A percentile compares a stretch with the other conserved stretches of the same genome.
phyloP scores from a whole-genome alignment of 2,329 filamentous ascomycete genomes.

The Aspergillus alliaceus region DNA sequence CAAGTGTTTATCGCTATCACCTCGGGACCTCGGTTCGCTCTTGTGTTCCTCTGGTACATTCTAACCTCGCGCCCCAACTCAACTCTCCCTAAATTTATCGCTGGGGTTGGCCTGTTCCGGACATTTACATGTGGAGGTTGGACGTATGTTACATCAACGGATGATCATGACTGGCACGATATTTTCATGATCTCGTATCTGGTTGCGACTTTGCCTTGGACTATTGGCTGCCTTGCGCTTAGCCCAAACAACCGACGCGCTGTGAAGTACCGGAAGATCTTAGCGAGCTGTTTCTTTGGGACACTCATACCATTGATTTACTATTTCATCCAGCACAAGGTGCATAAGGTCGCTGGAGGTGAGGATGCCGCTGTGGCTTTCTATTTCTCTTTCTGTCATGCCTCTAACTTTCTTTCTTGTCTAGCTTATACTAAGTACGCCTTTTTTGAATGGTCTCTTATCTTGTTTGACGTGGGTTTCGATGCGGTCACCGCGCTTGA shows the following conservation, averaged over 20 bases:
- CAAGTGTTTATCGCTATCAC: conserved; percentile 97
- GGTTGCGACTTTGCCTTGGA: conserved; percentile 93
- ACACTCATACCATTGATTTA: conserved; percentile 88
- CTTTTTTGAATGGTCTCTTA: conserved; percentile 96
- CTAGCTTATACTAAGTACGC: conserved; percentile 94
- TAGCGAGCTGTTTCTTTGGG: conserved; percentile 83
- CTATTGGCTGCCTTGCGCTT: conserved; percentile 80
- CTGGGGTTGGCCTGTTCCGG: conserved; percentile 76
- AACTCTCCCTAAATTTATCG: conserved; percentile 77
- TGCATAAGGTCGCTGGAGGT: conserved; percentile 92
- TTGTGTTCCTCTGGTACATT: conserved; percentile 90
- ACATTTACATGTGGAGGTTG: conserved; percentile 95
- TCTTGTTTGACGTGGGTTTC: conserved; percentile 93
- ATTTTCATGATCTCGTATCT: conserved; percentile 99
- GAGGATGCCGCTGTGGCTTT: conserved; percentile 34
- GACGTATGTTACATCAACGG: conserved; percentile 98
- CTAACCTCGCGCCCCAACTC: conserved; percentile 75
- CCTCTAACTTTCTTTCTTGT: conserved; percentile 7
- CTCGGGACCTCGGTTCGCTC: conserved; percentile 85
- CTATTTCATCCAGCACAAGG: conserved; percentile 98
- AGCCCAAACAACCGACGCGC: conserved; percentile 82
- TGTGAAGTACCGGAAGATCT: conserved; percentile 82
- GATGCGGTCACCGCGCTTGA: conserved; percentile 92
- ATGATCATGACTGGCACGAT: conserved; percentile 98
- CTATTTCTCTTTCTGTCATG: background rate